A percentile compares a stretch with the other conserved stretches of the same genome.
Conservation (phyloP, 2,329 filamentous ascomycete species). For the Aspergillus vadensis region DNA sequence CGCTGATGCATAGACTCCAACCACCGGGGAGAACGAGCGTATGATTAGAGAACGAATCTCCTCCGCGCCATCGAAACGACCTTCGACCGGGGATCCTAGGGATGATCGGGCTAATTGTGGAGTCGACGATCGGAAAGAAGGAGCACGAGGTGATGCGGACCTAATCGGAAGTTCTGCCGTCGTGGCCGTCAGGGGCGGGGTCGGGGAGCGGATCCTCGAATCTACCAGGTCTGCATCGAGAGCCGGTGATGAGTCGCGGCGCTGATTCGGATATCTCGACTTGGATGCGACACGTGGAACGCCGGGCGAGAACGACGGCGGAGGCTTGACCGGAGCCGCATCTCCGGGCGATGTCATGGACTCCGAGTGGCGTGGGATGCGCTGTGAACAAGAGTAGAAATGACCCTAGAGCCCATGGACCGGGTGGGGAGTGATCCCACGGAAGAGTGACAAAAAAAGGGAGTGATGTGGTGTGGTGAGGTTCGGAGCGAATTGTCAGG, state of each 20-base stretch:
- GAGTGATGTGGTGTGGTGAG: background rate
- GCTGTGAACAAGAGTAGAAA: slow-evolving; percentile 17
- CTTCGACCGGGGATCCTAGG: slow-evolving; percentile 52
- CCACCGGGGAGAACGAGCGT: slow-evolving; percentile 82
- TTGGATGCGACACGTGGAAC: slow-evolving; percentile 63
- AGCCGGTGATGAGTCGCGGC: slow-evolving; percentile 53
- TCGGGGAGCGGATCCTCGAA: slow-evolving; percentile 60
- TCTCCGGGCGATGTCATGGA: slow-evolving; percentile 70
- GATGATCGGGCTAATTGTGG: slow-evolving; percentile 51
- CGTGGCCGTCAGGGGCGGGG: slow-evolving; percentile 56
- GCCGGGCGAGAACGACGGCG: slow-evolving; percentile 69
- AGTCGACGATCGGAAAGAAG: slow-evolving; percentile 60
- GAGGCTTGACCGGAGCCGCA: slow-evolving; percentile 66
- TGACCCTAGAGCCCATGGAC: slow-evolving; percentile 36
- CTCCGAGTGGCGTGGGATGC: slow-evolving; percentile 35
- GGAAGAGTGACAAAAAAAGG: background rate
- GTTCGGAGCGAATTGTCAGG: background rate
- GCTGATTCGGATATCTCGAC: slow-evolving; percentile 54
- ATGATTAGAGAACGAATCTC: slow-evolving; percentile 69
- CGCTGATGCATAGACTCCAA: slow-evolving; percentile 81
- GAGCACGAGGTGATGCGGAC: slow-evolving; percentile 66
- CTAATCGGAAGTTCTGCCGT: slow-evolving; percentile 69
- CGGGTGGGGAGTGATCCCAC: background rate
- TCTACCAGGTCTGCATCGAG: slow-evolving; percentile 51
- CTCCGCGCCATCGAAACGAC: slow-evolving; percentile 55